phyloP scores from a whole-genome alignment of 768 basidiomycete genomes.

The Clitopilus passeckerianus region DNA sequence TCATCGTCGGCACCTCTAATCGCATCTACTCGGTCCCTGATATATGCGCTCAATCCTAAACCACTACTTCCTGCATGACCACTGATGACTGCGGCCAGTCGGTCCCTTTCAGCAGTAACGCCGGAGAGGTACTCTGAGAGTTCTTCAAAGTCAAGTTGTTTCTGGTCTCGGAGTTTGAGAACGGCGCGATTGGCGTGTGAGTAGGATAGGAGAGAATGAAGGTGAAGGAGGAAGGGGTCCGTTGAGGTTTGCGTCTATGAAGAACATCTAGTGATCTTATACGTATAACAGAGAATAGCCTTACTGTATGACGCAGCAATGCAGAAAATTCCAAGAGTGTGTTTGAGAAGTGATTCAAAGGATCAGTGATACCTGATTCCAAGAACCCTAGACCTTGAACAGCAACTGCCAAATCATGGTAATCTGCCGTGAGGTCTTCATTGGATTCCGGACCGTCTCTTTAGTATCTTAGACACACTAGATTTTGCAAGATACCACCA shows the following conservation, averaged over 20 bases:
- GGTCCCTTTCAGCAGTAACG: slow-evolving; percentile 90
- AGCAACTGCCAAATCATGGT: slow-evolving; percentile 93
- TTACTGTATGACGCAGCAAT: slow-evolving; percentile 76
- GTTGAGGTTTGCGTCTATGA: slow-evolving; percentile 81
- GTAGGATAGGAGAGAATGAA: slow-evolving; percentile 92
- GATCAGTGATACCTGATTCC: slow-evolving; percentile 98
- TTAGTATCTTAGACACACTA: slow-evolving; percentile 77
- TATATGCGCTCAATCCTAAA: slow-evolving; percentile 80
- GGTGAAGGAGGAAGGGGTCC: slow-evolving; percentile 85
- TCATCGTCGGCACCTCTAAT: slow-evolving; percentile 93
- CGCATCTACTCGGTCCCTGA: slow-evolving; percentile 90
- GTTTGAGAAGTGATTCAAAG: slow-evolving; percentile 94
- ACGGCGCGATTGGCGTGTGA: slow-evolving; percentile 92
- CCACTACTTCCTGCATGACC: slow-evolving; percentile 87
- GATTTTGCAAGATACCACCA: slow-evolving; percentile 18
- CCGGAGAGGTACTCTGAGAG: slow-evolving; percentile 91
- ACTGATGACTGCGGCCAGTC: slow-evolving; percentile 82
- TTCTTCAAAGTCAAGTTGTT: slow-evolving; percentile 98
- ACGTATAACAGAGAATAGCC: slow-evolving; percentile 10
- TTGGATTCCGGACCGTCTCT: slow-evolving; percentile 73
- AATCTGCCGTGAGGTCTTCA: slow-evolving; percentile 96
- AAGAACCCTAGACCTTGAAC: slow-evolving; percentile 97
- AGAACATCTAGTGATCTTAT: background rate
- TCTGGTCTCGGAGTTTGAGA: slow-evolving; percentile 93
- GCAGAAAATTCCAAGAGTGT: slow-evolving; percentile 94